Conservation (phyloP, 1,284 basidiomycete species). For the Meripilus lineatus region DNA sequence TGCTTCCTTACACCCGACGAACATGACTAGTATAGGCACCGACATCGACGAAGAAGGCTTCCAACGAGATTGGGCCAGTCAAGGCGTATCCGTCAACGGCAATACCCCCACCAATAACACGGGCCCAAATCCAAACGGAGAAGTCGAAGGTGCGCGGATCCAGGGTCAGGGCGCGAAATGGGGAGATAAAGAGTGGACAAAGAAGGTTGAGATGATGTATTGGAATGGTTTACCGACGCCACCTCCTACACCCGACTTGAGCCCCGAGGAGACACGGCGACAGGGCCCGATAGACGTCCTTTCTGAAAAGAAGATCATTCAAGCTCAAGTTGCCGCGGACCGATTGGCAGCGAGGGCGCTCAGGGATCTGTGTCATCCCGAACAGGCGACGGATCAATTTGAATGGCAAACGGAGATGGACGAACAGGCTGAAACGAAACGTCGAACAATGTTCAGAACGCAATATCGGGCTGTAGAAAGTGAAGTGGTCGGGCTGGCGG, state of each 20-base stretch:
- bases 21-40: background rate
- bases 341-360: conserved; percentile 40
- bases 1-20: conserved; percentile 17
- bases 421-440: conserved; percentile 32
- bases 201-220: conserved; percentile 72
- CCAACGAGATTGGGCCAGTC: conserved; percentile 47
- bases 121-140: too few species aligned
- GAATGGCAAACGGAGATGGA: conserved; percentile 35
- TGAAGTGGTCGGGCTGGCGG: conserved; percentile 52
- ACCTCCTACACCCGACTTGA: conserved; percentile 38
- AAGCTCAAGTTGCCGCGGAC: conserved; percentile 27
- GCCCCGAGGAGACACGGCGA: too few species aligned
- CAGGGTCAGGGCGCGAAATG: conserved; percentile 43
- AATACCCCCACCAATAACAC: background rate
- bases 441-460: conserved; percentile 66
- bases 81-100: conserved; percentile 40
- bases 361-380: conserved; percentile 31
- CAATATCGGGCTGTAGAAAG: conserved; percentile 85
- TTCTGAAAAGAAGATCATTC: too few species aligned
- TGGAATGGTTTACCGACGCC: conserved; percentile 59
- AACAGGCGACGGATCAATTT: background rate
- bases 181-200: conserved; percentile 77
- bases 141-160: conserved; percentile 26
- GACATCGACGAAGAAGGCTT: conserved; percentile 60
- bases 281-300: too few species aligned